phyloP scores from a whole-genome alignment of 768 basidiomycete species.

The Hypholoma sublateritium region DNA sequence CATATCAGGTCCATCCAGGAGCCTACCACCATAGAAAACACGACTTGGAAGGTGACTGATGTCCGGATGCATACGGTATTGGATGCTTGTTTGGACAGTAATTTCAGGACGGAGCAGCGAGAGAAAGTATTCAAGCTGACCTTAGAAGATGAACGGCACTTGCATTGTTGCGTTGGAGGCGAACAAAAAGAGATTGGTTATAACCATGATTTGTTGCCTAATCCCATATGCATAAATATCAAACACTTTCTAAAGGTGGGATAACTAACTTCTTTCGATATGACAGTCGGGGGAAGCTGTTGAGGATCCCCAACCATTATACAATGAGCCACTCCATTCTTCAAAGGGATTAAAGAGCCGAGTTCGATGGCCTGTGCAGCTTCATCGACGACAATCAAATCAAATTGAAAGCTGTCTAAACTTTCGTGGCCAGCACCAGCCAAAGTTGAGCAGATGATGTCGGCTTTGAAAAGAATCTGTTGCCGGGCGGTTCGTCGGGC shows the following conservation, averaged over 20 bases:
- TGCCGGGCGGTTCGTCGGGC: conserved; percentile 69
- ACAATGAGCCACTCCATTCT: conserved; percentile 78
- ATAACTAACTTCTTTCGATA: conserved; percentile 42
- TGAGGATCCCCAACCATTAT: conserved; percentile 96
- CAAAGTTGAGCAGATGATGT: conserved; percentile 92
- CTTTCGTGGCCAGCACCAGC: conserved; percentile 92
- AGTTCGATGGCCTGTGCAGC: conserved; percentile 97
- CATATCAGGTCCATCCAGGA: conserved; percentile 91
- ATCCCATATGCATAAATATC: conserved; percentile 4
- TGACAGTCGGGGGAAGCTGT: conserved; percentile 90
- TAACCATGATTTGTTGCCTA: conserved; percentile 75
- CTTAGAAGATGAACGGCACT: conserved; percentile 91
- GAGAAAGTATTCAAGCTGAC: conserved; percentile 24
- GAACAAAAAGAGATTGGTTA: conserved; percentile 90
- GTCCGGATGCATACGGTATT: conserved; percentile 99
- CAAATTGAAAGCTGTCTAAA: conserved; percentile 82
- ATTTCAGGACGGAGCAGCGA: background rate
- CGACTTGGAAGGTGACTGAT: conserved; percentile 89
- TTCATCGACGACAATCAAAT: conserved; percentile 96
- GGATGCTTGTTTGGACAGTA: conserved; percentile 75
- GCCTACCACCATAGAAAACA: conserved; percentile 79
- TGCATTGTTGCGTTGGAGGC: conserved; percentile 76
- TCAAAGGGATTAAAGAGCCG: conserved; percentile 92
- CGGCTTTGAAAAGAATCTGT: conserved; percentile 83
- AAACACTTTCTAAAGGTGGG: background rate